Evolutionary conservation across 2,329 filamentous ascomycete genomes (phyloP), one percentile per base, ranked within the genome.

Genomic region (Neonectria sp.): DNA sequence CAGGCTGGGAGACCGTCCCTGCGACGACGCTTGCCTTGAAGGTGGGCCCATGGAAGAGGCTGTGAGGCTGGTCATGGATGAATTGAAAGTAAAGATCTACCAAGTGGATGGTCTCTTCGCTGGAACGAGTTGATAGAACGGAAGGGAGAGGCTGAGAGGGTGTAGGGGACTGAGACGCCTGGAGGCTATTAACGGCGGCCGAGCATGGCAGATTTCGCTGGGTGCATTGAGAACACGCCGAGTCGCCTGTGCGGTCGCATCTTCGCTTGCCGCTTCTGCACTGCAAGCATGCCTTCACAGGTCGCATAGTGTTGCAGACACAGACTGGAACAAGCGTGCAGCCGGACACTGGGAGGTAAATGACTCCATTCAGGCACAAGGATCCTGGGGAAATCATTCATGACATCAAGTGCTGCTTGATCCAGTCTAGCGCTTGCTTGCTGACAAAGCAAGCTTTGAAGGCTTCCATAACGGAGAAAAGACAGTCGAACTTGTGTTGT

Each of bases 31-130:
- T 71, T 3, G 24, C 48, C 17, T 71, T 71, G 3, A 75, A 75
- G 0, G 65, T 68, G 1, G 71, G 21, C 6, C 70, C 68, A 11
- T 75, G 73, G 11, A 75, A 75, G 6, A 75, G 29, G 3, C 68
- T 75, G 27, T 75, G 73, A n/a, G 73, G 73, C 4, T 71, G 71
- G 7, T 75, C 60, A 21, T 75, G 73, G 0, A 75, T 72, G 15
- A 68, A 75, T 0, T 43, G 55, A 55, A 75, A 75, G 55, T 75
- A 75, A 1, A 75, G 53, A 33, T 71, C 63, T 1, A 75, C 70
- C 12, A 75, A 40, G 8, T 72, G 55, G 0, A 67, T 40, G 0
- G 7, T 43, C 8, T 73, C 72, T 6, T 67, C 53, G 3, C 40
- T 25, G 2, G 12, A 46, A 2, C 15, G 24, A 1, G 35, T 24